Evolutionary conservation across 164 flowering plant genomes (phyloP), one percentile per base, ranked within the genome.

Genomic region (Vitis riparia): DNA sequence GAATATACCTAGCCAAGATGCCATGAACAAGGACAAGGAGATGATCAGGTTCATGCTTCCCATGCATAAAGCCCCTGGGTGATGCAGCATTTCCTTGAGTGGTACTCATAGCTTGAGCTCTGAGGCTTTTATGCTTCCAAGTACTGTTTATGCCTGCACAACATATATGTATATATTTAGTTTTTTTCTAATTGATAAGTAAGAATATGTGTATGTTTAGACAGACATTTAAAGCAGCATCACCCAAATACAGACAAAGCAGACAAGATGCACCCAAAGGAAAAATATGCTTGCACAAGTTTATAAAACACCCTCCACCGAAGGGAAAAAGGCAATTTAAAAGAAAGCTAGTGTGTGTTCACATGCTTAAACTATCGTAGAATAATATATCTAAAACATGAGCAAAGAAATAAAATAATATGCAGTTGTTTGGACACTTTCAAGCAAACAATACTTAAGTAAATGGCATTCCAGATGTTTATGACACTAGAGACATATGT

Each of bases 11-110:
- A 14, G 94, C 98, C 72, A 91, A 65, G 76, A 93, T 89, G 62
- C 99, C 99, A 79, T 95, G 99, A 71, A 92, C 98, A 76, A 95
- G 96, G 68, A 95, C 98, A 79, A 95, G 94, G 67, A 95, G 96
- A 83, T 95, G 99, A 80, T 92, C 99, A 14, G 98, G 98, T 58
- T 81, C 87, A 73, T 81, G 74, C 64, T 81, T 80, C 23, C 59
- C 69, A 73, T 75, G 76, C 48, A 23, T 55, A 69, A 69, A 30
- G 50, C 76, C 72, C 55, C 63, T 73, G 37, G 87, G 77, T 19
- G 87, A 75, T 51, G 76, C 67, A 80, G 79, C 59, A 73, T 74
- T 83, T 66, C 89, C 89, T 16, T 75, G 74, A 71, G 80, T 80
- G 16, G 83, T 74, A 71, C 78, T 74, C 97, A 91, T 91, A 51